Evolutionary conservation across 2,329 filamentous ascomycete genomes (phyloP), one percentile per base, ranked within the genome.

Genomic region (Alternaria ventricosa): DNA sequence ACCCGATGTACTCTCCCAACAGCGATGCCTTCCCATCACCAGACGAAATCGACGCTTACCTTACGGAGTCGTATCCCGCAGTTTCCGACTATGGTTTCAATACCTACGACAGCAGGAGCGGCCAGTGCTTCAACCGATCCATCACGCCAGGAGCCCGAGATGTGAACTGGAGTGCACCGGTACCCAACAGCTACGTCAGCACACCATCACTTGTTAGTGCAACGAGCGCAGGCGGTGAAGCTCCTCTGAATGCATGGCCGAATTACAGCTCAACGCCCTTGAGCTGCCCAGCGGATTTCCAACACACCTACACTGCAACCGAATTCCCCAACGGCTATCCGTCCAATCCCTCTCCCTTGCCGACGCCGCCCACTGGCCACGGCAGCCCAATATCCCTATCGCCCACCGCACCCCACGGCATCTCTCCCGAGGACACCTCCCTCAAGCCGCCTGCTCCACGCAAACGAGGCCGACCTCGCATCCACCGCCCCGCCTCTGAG

Each of bases 1-100:
- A 54, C 33, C 43, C 50, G 7, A 45, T 51, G 18, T 63, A 63
- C 25, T 63, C 60, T 43, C 60, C 60, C 15, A 59, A 55, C 44
- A 63, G 60, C 50, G 60, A 63, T 4, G 28, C 30, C 7, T 63
- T 63, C 27, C 56, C 60, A n/a, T 63, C 56, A 12, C 49, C 60
- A 2, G 60, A 60, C 33, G 36, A 57, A n/a, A 23, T 63, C 27
- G 60, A 60, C 51, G 15, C 50, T n/a, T 45, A 58, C 45, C 56
- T 58, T 22, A 60, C 53, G 20, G 56, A 53, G 36, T 55, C 60
- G 3, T 63, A 63, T 45, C 18, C 56, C 15, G 27, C 50, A 6
- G 45, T 60, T 13, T 55, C 60, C 9, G 60, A 60, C 15, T 58
- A 54, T 41, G 59, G 30, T 36, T 50, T 41, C 25, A 51, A 58